Base-by-base conservation (phyloP, 83 land plant genomes). In the Diphasiastrum complanatum region DNA sequence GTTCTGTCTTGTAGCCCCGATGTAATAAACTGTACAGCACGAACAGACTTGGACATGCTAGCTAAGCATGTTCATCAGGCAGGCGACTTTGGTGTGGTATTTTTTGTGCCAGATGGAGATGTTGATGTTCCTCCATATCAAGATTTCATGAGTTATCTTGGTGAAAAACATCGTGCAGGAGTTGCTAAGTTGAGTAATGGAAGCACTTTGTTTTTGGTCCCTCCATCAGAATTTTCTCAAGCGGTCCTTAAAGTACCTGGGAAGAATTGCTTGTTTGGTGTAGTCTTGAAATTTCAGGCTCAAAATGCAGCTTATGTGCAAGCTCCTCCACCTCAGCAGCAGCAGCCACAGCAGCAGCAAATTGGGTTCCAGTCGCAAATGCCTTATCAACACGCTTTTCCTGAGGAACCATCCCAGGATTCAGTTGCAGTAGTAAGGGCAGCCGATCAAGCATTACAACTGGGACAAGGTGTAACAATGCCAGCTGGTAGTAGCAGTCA, bases 151-250 rank as follows among this genome's bases (percentile, higher is more conserved):
- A 79, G 74, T 30, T 93, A 88, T 62, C 66, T 93, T 33, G 78
- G 85, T 61, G 67, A 74, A 23, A 93, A 78, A 33, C 73, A 78
- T 48, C 85, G 98, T 35, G 96, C 98, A n/a, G 96, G 96, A 8
- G 98, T 93, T 69, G 98, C 91, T 12, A 85, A 85, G 52, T 60
- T 85, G 60, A 79, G 73, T 66, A 96, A 93, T 78, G 96, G 91
- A 8, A 85, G 87, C 23, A 81, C 85, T 14, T 53, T 93, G 24
- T 93, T 93, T 70, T 75, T 93, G 67, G 91, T 93, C 41, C 98
- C 98, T 36, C 98, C 98, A 0, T 92, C 98, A 16, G 88, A 87
- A 18, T 92, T 92, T 47, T 60, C 91, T 5, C 76, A 83, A 40
- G 57, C 82, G 41, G 83, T 88, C 48, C 70, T 92, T 53, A 85